Evolutionary conservation across 2,329 filamentous ascomycete species (phyloP).

Genomic region (Aureobasidium lini): DNA sequence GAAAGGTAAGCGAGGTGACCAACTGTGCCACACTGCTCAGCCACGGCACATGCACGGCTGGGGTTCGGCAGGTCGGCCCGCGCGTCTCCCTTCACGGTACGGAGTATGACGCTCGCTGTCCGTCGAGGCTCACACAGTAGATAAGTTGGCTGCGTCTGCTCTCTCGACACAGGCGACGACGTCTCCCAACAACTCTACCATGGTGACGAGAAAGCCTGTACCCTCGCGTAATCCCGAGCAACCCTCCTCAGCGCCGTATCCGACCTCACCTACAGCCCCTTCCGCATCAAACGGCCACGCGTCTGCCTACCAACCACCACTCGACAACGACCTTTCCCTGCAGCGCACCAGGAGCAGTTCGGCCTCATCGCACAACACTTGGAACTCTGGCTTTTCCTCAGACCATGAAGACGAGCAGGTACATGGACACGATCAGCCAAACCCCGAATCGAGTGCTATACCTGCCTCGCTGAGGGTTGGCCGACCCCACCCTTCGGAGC

Average conservation of each 20-base stretch:
- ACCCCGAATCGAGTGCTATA: constrained; percentile 12
- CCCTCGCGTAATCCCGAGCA: constrained; percentile 32
- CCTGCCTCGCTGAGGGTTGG: constrained; percentile 18
- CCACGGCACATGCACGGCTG: neutral
- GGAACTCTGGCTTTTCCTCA: constrained; percentile 26
- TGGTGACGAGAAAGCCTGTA: constrained; percentile 39
- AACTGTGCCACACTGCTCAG: neutral
- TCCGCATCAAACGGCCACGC: constrained; percentile 18
- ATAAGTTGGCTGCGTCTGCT: neutral
- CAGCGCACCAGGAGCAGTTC: constrained; percentile 14
- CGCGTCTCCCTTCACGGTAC: neutral
- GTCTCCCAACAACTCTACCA: constrained; percentile 17
- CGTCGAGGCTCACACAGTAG: neutral
- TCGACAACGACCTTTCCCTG: constrained; percentile 19
- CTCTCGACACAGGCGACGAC: neutral
- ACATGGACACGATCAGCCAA: constrained; percentile 16
- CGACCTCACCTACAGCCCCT: constrained; percentile 32
- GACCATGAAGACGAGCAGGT: constrained; percentile 19
- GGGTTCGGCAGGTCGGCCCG: neutral
- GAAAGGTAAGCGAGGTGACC: neutral
- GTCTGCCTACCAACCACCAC: constrained; percentile 14
- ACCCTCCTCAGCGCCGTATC: constrained; percentile 36
- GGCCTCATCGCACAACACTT: constrained; percentile 28
- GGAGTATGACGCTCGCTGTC: neutral
- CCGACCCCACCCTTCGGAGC: constrained; percentile 5